These are phyloP conservation scores for Primulina eburnea DNA, from an alignment of 257 asterid species.

Conservation along the genomic window DNA sequence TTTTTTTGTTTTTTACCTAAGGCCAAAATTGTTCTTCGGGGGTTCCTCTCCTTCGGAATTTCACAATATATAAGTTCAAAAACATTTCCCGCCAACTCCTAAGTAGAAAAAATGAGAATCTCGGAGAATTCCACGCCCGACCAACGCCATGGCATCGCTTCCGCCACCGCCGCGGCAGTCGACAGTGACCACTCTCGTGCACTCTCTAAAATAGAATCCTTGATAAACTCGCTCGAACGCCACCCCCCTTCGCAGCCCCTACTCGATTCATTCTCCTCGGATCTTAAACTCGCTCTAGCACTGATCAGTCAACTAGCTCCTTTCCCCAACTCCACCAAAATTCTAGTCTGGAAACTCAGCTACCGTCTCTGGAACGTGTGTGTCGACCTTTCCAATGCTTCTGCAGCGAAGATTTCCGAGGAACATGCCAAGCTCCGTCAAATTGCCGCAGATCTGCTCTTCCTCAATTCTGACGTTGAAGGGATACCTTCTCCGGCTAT, in stretches of 20 bases:
- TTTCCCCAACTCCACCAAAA: constrained; percentile 59
- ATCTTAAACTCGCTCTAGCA: constrained; percentile 44
- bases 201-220: constrained; percentile 61
- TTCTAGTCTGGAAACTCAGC: constrained; percentile 80
- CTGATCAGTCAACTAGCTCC: constrained; percentile 65
- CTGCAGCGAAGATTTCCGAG: constrained; percentile 39
- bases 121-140: constrained; percentile 70
- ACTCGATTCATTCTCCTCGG: constrained; percentile 57
- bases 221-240: constrained; percentile 60
- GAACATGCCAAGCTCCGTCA: constrained; percentile 90
- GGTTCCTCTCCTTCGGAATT: too few relatives aligned
- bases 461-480: constrained; percentile 52
- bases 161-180: constrained; percentile 19
- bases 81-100: constrained; percentile 48
- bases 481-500: constrained; percentile 79
- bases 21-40: too few relatives aligned
- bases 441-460: constrained; percentile 75
- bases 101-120: constrained; percentile 51
- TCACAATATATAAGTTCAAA: too few relatives aligned
- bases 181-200: constrained; percentile 39
- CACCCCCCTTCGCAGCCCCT: constrained; percentile 47
- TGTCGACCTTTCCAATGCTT: constrained; percentile 80
- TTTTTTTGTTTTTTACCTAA: too few relatives aligned
- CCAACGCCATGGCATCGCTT: constrained; percentile 50
- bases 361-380: constrained; percentile 96